Evolutionary conservation across 371 early-diverging fungal genomes (phyloP).

Genomic region (Lichtheimia hyalospora): DNA sequence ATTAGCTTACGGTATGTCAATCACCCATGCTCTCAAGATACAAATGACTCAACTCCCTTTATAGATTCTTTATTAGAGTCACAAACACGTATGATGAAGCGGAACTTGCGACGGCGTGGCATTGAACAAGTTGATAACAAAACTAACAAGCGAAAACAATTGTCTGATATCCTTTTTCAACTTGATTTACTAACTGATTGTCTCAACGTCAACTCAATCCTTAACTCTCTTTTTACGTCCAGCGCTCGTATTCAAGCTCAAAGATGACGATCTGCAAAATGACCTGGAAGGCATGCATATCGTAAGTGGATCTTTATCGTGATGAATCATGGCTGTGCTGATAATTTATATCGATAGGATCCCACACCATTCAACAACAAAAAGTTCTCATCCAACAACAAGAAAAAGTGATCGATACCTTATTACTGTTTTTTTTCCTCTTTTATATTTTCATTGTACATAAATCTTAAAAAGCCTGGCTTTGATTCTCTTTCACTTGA

Average conservation of each 20-base stretch:
- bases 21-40: no score
- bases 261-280: constrained; percentile 38
- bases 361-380: background rate
- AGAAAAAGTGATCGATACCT: background rate
- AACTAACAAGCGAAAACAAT: constrained; percentile 40
- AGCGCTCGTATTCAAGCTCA: constrained; percentile 35
- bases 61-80: constrained; percentile 40
- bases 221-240: constrained; percentile 39
- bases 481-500: background rate
- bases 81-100: constrained; percentile 35
- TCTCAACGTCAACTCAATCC: constrained; percentile 14
- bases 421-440: background rate
- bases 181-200: no score
- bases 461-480: background rate
- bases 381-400: constrained; percentile 1
- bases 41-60: no score
- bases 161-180: constrained; percentile 44
- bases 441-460: background rate
- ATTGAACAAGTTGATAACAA: constrained; percentile 38
- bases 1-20: constrained; percentile 60
- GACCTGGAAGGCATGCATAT: constrained; percentile 44
- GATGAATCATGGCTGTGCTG: background rate
- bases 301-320: constrained; percentile 15
- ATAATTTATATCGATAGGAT: background rate
- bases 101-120: constrained; percentile 43